phyloP scores from a whole-genome alignment of 1,284 basidiomycete species.

The Cerioporus squamosus region DNA sequence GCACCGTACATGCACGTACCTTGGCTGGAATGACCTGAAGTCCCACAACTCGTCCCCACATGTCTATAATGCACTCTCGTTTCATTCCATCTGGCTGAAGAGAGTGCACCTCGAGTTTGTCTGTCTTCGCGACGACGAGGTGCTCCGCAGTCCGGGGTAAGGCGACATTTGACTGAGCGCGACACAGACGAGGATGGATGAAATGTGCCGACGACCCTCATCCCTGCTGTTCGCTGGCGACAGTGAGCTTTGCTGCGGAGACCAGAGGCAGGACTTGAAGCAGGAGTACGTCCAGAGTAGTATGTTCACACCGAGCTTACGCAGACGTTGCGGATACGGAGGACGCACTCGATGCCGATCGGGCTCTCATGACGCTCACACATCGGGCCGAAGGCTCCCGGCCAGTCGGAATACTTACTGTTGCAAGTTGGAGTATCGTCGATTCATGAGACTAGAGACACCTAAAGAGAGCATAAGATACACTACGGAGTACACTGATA shows the following conservation, averaged over 20 bases:
- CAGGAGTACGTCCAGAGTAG: no score
- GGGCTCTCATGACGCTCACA: no score
- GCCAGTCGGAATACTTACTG: no score
- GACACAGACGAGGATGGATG: constrained; percentile 67
- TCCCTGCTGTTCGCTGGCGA: no score
- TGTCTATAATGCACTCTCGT: constrained; percentile 57
- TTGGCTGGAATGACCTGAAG: constrained; percentile 56
- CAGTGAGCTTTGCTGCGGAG: not conserved
- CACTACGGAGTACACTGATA: not conserved
- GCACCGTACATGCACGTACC: constrained; percentile 41
- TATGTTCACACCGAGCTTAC: not conserved
- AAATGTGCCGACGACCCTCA: constrained; percentile 76
- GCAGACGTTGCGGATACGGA: not conserved
- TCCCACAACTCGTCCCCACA: constrained; percentile 68
- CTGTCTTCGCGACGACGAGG: constrained; percentile 68
- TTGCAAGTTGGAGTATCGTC: no score
- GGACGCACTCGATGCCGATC: no score
- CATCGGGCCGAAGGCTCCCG: no score
- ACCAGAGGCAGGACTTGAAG: no score
- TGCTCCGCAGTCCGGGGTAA: constrained; percentile 52
- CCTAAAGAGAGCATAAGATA: no score
- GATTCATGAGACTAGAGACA: no score
- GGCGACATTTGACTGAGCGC: constrained; percentile 62
- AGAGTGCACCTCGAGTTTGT: constrained; percentile 68
- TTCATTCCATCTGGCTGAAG: constrained; percentile 59